phyloP scores from a whole-genome alignment of 2,329 filamentous ascomycete genomes.

The Dactylonectria macrodidyma region DNA sequence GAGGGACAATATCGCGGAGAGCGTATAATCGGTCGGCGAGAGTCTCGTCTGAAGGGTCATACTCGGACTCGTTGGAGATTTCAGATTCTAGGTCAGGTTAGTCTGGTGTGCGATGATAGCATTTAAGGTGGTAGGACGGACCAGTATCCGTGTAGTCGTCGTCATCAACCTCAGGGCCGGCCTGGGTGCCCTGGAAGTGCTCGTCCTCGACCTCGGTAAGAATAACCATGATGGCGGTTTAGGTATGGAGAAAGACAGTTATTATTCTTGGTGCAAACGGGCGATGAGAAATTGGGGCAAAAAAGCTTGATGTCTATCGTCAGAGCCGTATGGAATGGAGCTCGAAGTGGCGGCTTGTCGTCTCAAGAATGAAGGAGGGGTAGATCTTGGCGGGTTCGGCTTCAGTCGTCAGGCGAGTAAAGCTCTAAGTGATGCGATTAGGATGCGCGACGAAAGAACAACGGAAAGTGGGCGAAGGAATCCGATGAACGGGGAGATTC shows the following conservation, averaged over 20 bases:
- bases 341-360: slow-evolving; percentile 25
- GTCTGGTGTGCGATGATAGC: slow-evolving; percentile 16
- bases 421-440: neutral
- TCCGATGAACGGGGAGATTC: slow-evolving; percentile 35
- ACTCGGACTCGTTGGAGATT: slow-evolving; percentile 85
- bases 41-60: slow-evolving; percentile 71
- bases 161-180: slow-evolving; percentile 84
- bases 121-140: slow-evolving; percentile 60
- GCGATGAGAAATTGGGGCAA: slow-evolving; percentile 5
- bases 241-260: slow-evolving; percentile 16
- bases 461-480: slow-evolving; percentile 18
- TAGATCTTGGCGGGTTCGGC: neutral
- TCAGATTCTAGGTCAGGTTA: slow-evolving; percentile 74
- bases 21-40: slow-evolving; percentile 80
- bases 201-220: slow-evolving; percentile 98
- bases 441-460: neutral
- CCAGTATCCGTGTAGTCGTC: slow-evolving; percentile 96
- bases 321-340: slow-evolving; percentile 1
- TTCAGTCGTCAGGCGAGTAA: neutral
- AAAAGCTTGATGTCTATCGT: neutral
- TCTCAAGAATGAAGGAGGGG: slow-evolving; percentile 12
- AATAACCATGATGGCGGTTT: slow-evolving; percentile 83
- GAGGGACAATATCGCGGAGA: slow-evolving; percentile 82
- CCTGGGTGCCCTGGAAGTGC: slow-evolving; percentile 84
- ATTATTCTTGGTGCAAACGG: slow-evolving; percentile 27